Conservation (phyloP, 169 alveolate species). For the Plasmodium vivax region DNA sequence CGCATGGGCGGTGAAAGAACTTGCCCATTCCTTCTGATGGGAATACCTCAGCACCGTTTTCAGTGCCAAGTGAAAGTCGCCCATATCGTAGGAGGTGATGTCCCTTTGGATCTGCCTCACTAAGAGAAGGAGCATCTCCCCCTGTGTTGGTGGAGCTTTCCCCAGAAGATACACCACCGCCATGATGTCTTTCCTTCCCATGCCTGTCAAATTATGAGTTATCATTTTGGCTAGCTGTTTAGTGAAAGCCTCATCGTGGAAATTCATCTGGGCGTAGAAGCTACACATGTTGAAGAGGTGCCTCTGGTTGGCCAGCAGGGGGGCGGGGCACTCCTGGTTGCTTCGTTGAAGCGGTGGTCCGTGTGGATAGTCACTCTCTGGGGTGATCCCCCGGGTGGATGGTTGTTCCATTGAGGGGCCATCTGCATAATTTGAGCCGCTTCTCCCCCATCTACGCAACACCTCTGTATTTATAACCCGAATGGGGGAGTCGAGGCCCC, state of each 20-base stretch:
- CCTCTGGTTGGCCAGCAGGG: not conserved
- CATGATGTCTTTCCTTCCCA: constrained; percentile 9
- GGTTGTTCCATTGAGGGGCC: not conserved
- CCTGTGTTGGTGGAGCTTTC: not conserved
- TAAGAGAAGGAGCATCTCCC: not conserved
- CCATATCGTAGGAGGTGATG: not conserved
- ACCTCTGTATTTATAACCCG: not conserved
- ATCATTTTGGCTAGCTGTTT: not conserved
- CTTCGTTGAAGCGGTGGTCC: not conserved
- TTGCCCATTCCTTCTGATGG: not conserved
- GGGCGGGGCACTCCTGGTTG: not conserved
- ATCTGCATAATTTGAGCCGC: not conserved
- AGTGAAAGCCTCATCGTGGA: not conserved
- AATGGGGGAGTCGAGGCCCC: not conserved
- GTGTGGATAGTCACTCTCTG: not conserved
- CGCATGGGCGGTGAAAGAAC: not conserved
- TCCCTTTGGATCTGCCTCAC: not conserved
- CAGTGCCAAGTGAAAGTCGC: not conserved
- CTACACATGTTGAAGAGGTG: constrained; percentile 39
- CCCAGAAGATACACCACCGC: constrained; percentile 3
- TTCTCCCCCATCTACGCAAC: not conserved
- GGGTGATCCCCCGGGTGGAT: not conserved
- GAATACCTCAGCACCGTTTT: not conserved
- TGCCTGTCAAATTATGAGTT: not conserved
- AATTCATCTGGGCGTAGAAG: not conserved